Conservation (phyloP, 2,329 filamentous ascomycete species). For the Apiospora pterosperma region DNA sequence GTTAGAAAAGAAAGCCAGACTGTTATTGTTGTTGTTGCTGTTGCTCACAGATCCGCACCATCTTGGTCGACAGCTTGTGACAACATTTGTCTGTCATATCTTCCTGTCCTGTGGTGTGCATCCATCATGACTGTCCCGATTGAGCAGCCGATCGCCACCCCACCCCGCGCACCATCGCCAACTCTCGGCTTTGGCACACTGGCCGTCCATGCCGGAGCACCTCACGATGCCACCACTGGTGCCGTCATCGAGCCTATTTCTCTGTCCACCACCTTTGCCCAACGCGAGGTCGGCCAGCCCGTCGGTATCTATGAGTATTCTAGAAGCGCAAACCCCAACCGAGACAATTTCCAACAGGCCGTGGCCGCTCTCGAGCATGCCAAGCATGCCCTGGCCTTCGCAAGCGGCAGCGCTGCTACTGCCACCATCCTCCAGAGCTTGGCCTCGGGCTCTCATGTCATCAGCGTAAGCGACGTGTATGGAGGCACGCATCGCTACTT, state of each 20-base stretch:
- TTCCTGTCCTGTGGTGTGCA: neutral
- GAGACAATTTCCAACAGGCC: slow-evolving; percentile 88
- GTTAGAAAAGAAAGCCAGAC: no score
- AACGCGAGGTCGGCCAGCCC: slow-evolving; percentile 81
- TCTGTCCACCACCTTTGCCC: slow-evolving; percentile 94
- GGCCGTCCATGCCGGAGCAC: slow-evolving; percentile 89
- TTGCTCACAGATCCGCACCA: neutral
- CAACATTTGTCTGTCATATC: neutral
- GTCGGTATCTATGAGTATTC: slow-evolving; percentile 91
- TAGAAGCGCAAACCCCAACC: slow-evolving; percentile 90
- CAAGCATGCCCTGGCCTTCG: slow-evolving; percentile 89
- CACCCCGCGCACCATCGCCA: slow-evolving; percentile 69
- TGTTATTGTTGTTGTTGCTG: no score
- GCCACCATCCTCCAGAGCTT: slow-evolving; percentile 91
- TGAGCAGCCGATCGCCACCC: slow-evolving; percentile 60
- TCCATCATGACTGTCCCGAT: slow-evolving; percentile 17
- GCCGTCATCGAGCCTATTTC: slow-evolving; percentile 97
- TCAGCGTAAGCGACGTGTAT: slow-evolving; percentile 96
- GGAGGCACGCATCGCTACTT: slow-evolving; percentile 98
- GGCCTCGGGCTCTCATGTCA: slow-evolving; percentile 85
- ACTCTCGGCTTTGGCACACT: slow-evolving; percentile 84
- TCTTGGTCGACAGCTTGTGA: neutral
- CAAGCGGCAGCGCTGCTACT: slow-evolving; percentile 90
- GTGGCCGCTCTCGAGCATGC: slow-evolving; percentile 91
- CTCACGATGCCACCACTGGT: slow-evolving; percentile 86